Evolutionary conservation across 306 rosid genomes (phyloP).

Genomic region (Abrus pulchellus): DNA sequence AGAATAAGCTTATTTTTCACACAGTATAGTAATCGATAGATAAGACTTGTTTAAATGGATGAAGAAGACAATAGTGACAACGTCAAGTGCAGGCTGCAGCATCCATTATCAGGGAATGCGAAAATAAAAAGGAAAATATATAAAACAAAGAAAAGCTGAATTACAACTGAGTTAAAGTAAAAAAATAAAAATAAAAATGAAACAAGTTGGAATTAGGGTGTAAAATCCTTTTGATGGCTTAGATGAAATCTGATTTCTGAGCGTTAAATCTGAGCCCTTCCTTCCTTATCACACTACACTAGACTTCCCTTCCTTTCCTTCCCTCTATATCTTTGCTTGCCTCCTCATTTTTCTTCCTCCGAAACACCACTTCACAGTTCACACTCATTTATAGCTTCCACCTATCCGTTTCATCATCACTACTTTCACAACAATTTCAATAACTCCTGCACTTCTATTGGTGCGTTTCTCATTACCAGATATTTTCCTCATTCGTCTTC

Average conservation of each 20-base stretch:
- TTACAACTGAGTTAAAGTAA: too few species aligned
- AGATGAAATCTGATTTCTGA: constrained; percentile 52
- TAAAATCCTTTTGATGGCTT: constrained; percentile 53
- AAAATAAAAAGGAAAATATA: too few species aligned
- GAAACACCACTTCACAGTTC: constrained; percentile 24
- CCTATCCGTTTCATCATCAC: not conserved
- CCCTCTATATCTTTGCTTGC: constrained; percentile 50
- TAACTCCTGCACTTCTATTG: not conserved
- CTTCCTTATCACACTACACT: constrained; percentile 85
- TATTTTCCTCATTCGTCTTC: not conserved
- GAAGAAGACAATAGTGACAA: too few species aligned
- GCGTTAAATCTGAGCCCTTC: constrained; percentile 92
- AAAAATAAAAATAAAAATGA: too few species aligned
- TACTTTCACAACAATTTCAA: constrained; percentile 17
- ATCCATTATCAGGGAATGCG: too few species aligned
- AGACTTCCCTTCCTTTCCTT: not conserved
- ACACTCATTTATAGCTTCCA: constrained; percentile 11
- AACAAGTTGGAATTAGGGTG: too few species aligned
- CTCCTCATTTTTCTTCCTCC: constrained; percentile 38
- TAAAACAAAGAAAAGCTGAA: too few species aligned
- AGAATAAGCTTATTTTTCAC: too few species aligned
- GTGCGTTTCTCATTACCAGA: constrained; percentile 27
- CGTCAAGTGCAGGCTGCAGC: too few species aligned
- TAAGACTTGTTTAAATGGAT: not conserved
- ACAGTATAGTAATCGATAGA: not conserved